Conservation (phyloP, 805 yeast species). For the Wickerhamomyces rabaulensis region DNA sequence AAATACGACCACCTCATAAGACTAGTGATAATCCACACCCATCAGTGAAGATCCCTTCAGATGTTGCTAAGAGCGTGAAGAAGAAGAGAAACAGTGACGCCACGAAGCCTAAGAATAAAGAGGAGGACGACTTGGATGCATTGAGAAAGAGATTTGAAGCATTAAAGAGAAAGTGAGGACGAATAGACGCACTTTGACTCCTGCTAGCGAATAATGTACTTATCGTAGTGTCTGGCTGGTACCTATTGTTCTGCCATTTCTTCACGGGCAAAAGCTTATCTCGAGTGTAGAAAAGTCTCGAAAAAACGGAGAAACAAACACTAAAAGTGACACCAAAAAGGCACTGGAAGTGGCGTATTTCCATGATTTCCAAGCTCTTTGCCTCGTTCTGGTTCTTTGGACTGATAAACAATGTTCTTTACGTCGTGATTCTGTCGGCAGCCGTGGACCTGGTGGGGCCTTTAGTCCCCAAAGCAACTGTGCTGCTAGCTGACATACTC, state of each 20-base stretch:
- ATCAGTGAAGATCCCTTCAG: slow-evolving; percentile 35
- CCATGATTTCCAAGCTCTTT: slow-evolving; percentile 26
- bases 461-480: slow-evolving; percentile 76
- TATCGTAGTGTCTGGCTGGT: no score
- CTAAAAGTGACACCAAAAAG: not conserved
- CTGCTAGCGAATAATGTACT: no score
- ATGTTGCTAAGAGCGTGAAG: slow-evolving; percentile 32
- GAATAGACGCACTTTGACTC: not conserved
- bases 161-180: slow-evolving; percentile 38
- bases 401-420: slow-evolving; percentile 78
- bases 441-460: slow-evolving; percentile 91
- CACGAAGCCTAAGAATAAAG: slow-evolving; percentile 17
- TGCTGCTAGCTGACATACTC: slow-evolving; percentile 77
- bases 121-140: slow-evolving; percentile 53
- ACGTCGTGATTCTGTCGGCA: slow-evolving; percentile 87
- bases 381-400: slow-evolving; percentile 78
- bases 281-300: not conserved
- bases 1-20: slow-evolving; percentile 36
- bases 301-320: not conserved
- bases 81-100: slow-evolving; percentile 22
- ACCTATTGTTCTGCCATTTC: not conserved
- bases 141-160: slow-evolving; percentile 75
- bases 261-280: not conserved
- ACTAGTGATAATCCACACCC: slow-evolving; percentile 36
- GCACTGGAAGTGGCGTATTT: not conserved